Conservation (phyloP, 2,329 filamentous ascomycete genomes). For the Trichoderma sp. region DNA sequence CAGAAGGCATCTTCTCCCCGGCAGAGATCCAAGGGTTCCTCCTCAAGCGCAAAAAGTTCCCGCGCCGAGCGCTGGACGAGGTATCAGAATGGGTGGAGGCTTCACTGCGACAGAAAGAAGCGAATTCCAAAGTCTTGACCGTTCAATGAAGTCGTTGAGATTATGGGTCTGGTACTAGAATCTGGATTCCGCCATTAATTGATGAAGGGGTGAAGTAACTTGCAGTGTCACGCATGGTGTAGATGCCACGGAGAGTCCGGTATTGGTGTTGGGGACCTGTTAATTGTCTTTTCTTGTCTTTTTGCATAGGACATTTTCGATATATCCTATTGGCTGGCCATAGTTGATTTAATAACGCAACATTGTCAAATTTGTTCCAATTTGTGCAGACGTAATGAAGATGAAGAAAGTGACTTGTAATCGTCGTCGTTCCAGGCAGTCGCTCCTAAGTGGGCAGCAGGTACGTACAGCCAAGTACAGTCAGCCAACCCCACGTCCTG, state of each 20-base stretch:
- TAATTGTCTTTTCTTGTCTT: not conserved
- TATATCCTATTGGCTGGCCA: not conserved
- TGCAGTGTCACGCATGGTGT: not conserved
- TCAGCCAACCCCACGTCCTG: slow-evolving; percentile 20
- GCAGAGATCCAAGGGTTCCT: slow-evolving; percentile 68
- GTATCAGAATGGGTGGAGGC: slow-evolving; percentile 56
- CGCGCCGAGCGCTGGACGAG: slow-evolving; percentile 56
- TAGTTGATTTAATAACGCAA: not conserved
- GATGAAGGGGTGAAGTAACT: too few species aligned
- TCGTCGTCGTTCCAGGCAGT: not conserved
- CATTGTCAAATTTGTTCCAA: not conserved
- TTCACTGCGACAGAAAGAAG: slow-evolving; percentile 52
- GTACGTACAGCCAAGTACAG: slow-evolving; percentile 1
- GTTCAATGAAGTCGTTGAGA: slow-evolving; percentile 45
- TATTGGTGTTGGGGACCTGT: not conserved
- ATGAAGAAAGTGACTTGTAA: not conserved
- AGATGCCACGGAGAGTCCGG: not conserved
- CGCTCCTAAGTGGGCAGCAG: not conserved
- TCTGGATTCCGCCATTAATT: not conserved
- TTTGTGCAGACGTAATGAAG: not conserved
- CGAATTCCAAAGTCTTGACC: slow-evolving; percentile 49
- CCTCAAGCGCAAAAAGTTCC: slow-evolving; percentile 62
- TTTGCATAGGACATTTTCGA: not conserved
- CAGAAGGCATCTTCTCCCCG: slow-evolving; percentile 54
- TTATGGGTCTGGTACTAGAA: not conserved